Evolutionary conservation across 345 rosid species (phyloP), one percentile per base, ranked within the genome.

Genomic region (Lepidium aucheri): DNA sequence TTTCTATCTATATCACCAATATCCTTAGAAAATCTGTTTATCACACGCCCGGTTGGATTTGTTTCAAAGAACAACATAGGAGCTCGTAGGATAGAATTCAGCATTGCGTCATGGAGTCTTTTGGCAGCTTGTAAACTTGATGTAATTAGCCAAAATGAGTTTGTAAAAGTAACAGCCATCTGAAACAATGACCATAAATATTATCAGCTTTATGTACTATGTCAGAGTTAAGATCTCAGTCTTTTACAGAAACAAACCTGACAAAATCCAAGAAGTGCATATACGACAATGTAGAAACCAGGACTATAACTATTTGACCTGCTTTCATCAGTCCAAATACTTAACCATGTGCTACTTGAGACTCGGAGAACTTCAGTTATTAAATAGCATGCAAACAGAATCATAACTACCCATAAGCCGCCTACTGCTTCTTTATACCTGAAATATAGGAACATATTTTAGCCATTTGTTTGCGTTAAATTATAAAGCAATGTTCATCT

Each of bases 51-150:
- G 16, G 74, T 84, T 67, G 99, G 97, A 63, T 94, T 94, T 63
- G 99, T 88, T 71, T 90, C 87, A 67, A 94, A 94, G 77, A 94
- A 94, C 53, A 90, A 76, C 95, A 94, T 86, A 14, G 97, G 95
- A 69, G 96, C 97, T 81, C 92, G 81, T 47, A 94, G 67, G 46
- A 94, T 84, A 32, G 96, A 81, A 47, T 72, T 76, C 42, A 94
- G 86, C 95, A 90, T 86, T 12, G 81, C 75, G 47, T 90, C 95
- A 53, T 90, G 99, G 78, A 94, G 71, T 62, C 78, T 85, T 74
- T 71, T 94, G 62, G 99, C 89, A 1, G 97, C 97, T 74, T 70
- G 79, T 51, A 94, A 83, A 79, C 99, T 90, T 50, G 88, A 84
- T 30, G 78, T 82, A 70, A 94, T 90, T 80, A 94, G 74, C 97